Base-by-base conservation (phyloP, 306 rosid genomes). In the Psophocarpus tetragonolobus region DNA sequence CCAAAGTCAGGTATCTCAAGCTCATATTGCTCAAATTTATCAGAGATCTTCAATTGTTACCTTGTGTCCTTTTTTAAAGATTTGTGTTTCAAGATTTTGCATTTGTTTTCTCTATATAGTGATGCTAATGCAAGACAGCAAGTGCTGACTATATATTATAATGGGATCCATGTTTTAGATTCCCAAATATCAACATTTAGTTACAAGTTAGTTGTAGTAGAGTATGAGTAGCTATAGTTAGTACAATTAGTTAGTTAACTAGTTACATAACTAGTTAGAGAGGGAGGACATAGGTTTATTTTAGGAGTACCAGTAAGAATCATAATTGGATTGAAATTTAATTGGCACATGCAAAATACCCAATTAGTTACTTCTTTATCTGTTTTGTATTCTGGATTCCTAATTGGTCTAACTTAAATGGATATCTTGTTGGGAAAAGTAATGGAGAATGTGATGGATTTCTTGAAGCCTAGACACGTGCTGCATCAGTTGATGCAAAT, bases 1-100 rank as follows among this genome's bases (percentile, higher is more conserved):
- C 76, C 45, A 48, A 65, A 76, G 30, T 18, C 80, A 8, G 48
- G 48, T 71, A 78, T 84, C 77, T 50, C 45, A 27, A 75, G 64
- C 64, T 68, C 73, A 62, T 85, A 33, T 77, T 76, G 67, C 60
- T 4, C 65, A 21, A 41, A 58, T 38, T 67, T 33, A 42, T 13
- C 41, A 33, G 66, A 74, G 63, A 42, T 13, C 66, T 63, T 50
- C 24, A 5, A 3, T 18, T 47, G 58, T 73, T 84, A 36, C 61
- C 68, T 21, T 54, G 38, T 47, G 8, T 33, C 9, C 44, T 15
- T 20, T 39, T 53, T 14, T 11, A 15, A 71, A 64, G 10, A 27
- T 29, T 48, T 47, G 32, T 32, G 29, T 29, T 68, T 78, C 72
- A 12, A 68, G 58, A 41, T 69, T 44, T 64, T 29, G 48, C 48